Evolutionary conservation across 2,329 filamentous ascomycete species (phyloP).

Genomic region (Davidsoniella australis): DNA sequence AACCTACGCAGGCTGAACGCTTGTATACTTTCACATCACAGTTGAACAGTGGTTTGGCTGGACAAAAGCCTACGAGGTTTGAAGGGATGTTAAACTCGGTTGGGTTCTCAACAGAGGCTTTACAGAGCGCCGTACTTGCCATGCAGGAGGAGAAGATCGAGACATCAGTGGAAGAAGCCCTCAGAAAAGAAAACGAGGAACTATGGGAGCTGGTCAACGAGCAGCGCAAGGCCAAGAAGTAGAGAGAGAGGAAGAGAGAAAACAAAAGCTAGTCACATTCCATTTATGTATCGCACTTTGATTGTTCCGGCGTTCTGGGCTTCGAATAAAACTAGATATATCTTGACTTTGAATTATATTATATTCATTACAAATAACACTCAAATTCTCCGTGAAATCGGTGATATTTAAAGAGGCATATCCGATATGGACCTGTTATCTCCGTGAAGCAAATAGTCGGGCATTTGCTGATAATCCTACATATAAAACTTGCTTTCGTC

Average conservation of each 20-base stretch:
- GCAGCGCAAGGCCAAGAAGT: slow-evolving; percentile 21
- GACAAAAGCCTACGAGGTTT: slow-evolving; percentile 22
- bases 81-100: slow-evolving; percentile 27
- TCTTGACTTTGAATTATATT: neutral
- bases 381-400: too few species aligned
- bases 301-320: neutral
- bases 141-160: slow-evolving; percentile 12
- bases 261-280: neutral
- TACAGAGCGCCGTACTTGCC: slow-evolving; percentile 31
- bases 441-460: too few species aligned
- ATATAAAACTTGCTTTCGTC: neutral
- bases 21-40: slow-evolving; percentile 51
- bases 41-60: slow-evolving; percentile 25
- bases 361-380: neutral
- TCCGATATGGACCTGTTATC: too few species aligned
- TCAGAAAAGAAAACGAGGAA: slow-evolving; percentile 21
- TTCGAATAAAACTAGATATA: neutral
- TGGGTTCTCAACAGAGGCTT: slow-evolving; percentile 29
- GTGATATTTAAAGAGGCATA: too few species aligned
- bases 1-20: slow-evolving; percentile 55
- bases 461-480: too few species aligned
- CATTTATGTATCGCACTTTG: neutral
- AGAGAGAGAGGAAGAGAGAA: slow-evolving; percentile 5
- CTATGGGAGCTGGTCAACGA: slow-evolving; percentile 25
- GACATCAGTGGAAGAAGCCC: slow-evolving; percentile 5